Evolutionary conservation across 2,329 filamentous ascomycete species (phyloP).

Genomic region (Trichophaea hybrida): DNA sequence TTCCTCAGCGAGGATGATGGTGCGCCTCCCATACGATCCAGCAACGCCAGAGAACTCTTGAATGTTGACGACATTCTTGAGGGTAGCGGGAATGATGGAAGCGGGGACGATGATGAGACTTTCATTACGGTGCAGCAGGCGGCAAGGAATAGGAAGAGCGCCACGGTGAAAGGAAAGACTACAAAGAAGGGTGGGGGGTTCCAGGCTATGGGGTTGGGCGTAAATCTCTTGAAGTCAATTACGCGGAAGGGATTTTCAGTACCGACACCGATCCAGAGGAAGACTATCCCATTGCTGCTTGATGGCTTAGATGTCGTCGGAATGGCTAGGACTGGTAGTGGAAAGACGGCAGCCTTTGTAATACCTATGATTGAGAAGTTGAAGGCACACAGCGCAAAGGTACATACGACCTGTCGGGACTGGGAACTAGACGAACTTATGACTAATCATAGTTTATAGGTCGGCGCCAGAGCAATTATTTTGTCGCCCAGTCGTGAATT

Average conservation of each 20-base stretch:
- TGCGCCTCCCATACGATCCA: slow-evolving; percentile 33
- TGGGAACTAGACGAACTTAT: not conserved
- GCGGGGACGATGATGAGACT: slow-evolving; percentile 52
- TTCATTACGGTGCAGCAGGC: slow-evolving; percentile 84
- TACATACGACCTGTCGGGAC: not conserved
- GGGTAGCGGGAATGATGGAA: slow-evolving; percentile 42
- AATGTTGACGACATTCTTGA: slow-evolving; percentile 41
- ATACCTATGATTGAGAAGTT: slow-evolving; percentile 96
- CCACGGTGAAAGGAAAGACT: slow-evolving; percentile 66
- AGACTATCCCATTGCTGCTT: slow-evolving; percentile 82
- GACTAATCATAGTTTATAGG: slow-evolving; percentile 8
- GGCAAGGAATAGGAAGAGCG: slow-evolving; percentile 66
- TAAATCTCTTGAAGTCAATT: slow-evolving; percentile 70
- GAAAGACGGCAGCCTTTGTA: slow-evolving; percentile 95
- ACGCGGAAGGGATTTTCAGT: slow-evolving; percentile 87
- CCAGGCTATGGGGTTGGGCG: slow-evolving; percentile 58
- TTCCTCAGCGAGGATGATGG: slow-evolving; percentile 50
- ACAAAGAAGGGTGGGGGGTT: slow-evolving; percentile 95
- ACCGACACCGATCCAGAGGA: slow-evolving; percentile 92
- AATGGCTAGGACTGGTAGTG: slow-evolving; percentile 96
- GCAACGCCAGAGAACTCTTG: slow-evolving; percentile 49
- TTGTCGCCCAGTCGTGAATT: slow-evolving; percentile 87
- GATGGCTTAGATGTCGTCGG: slow-evolving; percentile 92
- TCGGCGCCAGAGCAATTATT: slow-evolving; percentile 75
- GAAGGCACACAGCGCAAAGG: slow-evolving; percentile 70